Percentiles rank a stretch among this genome's conserved stretches.
Conservation (phyloP, 176 grass and related monocot species). For the Triticum timopheevii region DNA sequence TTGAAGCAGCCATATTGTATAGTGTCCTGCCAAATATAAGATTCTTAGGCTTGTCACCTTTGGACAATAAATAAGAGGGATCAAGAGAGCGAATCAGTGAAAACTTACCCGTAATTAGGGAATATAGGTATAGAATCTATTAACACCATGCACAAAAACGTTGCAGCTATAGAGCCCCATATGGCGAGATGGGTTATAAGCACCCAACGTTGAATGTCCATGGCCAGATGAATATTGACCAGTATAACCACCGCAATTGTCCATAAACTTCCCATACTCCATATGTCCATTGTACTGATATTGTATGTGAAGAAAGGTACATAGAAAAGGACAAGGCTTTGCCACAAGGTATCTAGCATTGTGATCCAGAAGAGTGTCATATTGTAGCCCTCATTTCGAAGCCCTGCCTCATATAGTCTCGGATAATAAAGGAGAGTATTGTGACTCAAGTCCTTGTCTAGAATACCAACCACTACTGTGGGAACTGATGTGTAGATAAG, state of each 20-base stretch:
- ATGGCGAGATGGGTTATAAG: slow-evolving; percentile 91
- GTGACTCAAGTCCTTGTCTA: slow-evolving; percentile 96
- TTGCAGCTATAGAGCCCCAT: slow-evolving; percentile 95
- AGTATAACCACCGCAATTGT: slow-evolving; percentile 92
- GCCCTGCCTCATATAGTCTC: slow-evolving; percentile 88
- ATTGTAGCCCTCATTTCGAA: slow-evolving; percentile 94
- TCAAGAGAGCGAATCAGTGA: slow-evolving; percentile 1
- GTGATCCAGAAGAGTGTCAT: slow-evolving; percentile 97
- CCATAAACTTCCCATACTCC: slow-evolving; percentile 99
- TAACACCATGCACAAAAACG: slow-evolving; percentile 97
- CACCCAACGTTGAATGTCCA: slow-evolving; percentile 93
- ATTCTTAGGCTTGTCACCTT: slow-evolving; percentile 25
- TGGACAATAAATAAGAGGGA: slow-evolving; percentile 8
- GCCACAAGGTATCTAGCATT: slow-evolving; percentile 99
- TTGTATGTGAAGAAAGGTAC: slow-evolving; percentile 90
- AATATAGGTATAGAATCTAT: slow-evolving; percentile 96
- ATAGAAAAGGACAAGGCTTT: slow-evolving; percentile 99
- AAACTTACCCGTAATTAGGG: slow-evolving; percentile 91
- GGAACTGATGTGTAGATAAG: slow-evolving; percentile 97
- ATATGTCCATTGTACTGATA: slow-evolving; percentile 95
- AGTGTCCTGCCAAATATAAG: slow-evolving; percentile 81
- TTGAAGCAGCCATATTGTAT: slow-evolving; percentile 82
- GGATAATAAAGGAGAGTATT: slow-evolving; percentile 93
- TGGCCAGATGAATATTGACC: slow-evolving; percentile 98
- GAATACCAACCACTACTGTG: slow-evolving; percentile 89